Evolutionary conservation across 2,329 filamentous ascomycete genomes (phyloP).

Genomic region (Immersiporthe knoxdaviesiana): DNA sequence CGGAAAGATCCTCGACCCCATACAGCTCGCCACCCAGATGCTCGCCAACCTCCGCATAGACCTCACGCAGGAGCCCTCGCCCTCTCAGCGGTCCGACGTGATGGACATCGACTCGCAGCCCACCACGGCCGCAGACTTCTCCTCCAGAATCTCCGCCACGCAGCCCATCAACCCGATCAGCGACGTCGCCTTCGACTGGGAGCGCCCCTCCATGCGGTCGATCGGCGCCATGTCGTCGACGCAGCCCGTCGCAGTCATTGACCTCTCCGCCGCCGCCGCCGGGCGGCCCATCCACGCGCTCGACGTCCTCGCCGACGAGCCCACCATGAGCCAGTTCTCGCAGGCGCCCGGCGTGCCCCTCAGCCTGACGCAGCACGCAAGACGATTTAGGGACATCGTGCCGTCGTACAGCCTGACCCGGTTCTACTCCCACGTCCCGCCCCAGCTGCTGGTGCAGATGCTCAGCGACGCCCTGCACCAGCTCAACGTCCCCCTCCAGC

Average conservation of each 20-base stretch:
- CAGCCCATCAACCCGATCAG: conserved; percentile 79
- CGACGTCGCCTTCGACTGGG: conserved; percentile 86
- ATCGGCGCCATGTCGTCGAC: conserved; percentile 52
- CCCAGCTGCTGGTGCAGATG: conserved; percentile 76
- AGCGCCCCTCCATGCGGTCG: conserved; percentile 66
- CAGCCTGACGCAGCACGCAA: conserved; percentile 85
- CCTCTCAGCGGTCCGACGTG: conserved; percentile 52
- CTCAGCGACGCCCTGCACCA: conserved; percentile 81
- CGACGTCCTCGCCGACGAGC: conserved; percentile 79
- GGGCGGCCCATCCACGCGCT: conserved; percentile 44
- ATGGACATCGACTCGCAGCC: conserved; percentile 71
- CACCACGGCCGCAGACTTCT: conserved; percentile 37
- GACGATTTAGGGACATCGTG: conserved; percentile 87
- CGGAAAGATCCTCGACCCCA: conserved; percentile 75
- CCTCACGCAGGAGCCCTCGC: conserved; percentile 70
- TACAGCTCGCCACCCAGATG: conserved; percentile 92
- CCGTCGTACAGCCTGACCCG: conserved; percentile 85
- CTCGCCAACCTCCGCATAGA: conserved; percentile 89
- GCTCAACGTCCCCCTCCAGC: conserved; percentile 76
- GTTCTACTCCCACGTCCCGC: conserved; percentile 84
- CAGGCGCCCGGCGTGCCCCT: conserved; percentile 77
- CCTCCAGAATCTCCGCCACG: conserved; percentile 69
- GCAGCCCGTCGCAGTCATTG: conserved; percentile 47
- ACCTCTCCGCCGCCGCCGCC: conserved; percentile 42
- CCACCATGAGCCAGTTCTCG: conserved; percentile 84